Evolutionary conservation across 805 yeast species (phyloP), one percentile per base, ranked within the genome.

Genomic region (Hanseniaspora nectarophila): DNA sequence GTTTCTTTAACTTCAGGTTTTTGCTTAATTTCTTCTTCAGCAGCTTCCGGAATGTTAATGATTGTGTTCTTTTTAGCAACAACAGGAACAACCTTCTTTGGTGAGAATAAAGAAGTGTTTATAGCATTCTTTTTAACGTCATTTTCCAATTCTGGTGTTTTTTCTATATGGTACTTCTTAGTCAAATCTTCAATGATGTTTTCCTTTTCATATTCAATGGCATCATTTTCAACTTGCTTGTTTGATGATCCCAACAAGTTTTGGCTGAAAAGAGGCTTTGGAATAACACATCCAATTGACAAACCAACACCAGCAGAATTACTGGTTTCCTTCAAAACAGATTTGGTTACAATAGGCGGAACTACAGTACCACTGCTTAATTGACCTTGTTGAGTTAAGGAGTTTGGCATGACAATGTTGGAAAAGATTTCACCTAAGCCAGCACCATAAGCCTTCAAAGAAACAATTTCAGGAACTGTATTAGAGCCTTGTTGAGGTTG

Each of bases 361-460:
- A 40, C 9, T 6, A 76, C 59, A 5, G 82, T 79, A 24, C 73
- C 74, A 4, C 72, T 73, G 7, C 75, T 67, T 9, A 77, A 73
- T 38, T 70, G 72, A 12, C 68, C 60, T 12, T 70, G 66, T 42
- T 60, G 61, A 4, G 74, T 69, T 24, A 72, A 68, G 15, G 69
- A 62, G 28, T 60, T 59, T 9, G 68, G 69, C n/a, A 67, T 61
- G 31, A 65, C 63, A 28, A 64, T 59, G 40, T 60, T 60, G 46
- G 63, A 64, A 59, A 85, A 86, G 49, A 89, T 69, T 5, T 88
- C 84, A 59, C 81, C 81, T 45, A 77, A 74, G 9, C 46, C 33
- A 4, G 53, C 24, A 1, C 95, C 95, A 62, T 85, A 89, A 42
- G 96, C 95, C 62, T 82, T 77, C 31, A 44, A 43, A 26, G 51